These are phyloP conservation scores for Trifolium fragiferum DNA, from an alignment of 306 rosid genomes.

Conservation along the genomic window DNA sequence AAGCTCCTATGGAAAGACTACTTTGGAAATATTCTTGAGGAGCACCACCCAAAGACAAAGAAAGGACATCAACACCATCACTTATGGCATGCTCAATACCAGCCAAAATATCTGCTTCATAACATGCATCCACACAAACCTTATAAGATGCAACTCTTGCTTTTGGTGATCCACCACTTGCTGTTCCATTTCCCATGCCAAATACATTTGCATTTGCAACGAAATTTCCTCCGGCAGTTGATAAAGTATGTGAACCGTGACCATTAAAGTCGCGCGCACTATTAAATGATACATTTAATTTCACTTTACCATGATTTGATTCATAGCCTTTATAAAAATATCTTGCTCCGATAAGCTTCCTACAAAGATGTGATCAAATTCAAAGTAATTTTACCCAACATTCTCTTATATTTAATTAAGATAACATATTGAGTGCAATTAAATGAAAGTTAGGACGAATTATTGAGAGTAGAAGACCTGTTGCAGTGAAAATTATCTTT, in stretches of 20 bases:
- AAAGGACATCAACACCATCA: constrained; percentile 80
- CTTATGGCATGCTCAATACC: constrained; percentile 72
- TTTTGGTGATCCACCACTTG: constrained; percentile 86
- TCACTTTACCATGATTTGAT: no score
- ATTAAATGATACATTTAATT: neutral
- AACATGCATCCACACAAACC: constrained; percentile 70
- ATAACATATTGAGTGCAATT: neutral
- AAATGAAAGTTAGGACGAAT: neutral
- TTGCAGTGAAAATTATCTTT: constrained; percentile 52
- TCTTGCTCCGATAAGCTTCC: constrained; percentile 89
- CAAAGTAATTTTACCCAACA: neutral
- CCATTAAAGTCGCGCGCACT: constrained; percentile 64
- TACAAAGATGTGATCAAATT: constrained; percentile 1
- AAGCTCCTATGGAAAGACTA: constrained; percentile 53
- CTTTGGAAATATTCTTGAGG: neutral
- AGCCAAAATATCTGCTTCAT: constrained; percentile 71
- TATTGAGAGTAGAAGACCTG: constrained; percentile 44
- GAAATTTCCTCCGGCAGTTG: constrained; percentile 85
- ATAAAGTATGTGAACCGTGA: constrained; percentile 88
- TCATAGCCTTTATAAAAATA: constrained; percentile 59
- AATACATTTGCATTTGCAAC: constrained; percentile 50
- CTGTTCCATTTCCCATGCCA: constrained; percentile 74
- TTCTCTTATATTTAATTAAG: no score
- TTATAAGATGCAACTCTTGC: constrained; percentile 83
- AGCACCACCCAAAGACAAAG: constrained; percentile 50